A percentile compares a stretch with the other conserved stretches of the same genome.
Evolutionary conservation across 148 eudicot genomes (phyloP).

Genomic region (Heliamphora exappendiculata): DNA sequence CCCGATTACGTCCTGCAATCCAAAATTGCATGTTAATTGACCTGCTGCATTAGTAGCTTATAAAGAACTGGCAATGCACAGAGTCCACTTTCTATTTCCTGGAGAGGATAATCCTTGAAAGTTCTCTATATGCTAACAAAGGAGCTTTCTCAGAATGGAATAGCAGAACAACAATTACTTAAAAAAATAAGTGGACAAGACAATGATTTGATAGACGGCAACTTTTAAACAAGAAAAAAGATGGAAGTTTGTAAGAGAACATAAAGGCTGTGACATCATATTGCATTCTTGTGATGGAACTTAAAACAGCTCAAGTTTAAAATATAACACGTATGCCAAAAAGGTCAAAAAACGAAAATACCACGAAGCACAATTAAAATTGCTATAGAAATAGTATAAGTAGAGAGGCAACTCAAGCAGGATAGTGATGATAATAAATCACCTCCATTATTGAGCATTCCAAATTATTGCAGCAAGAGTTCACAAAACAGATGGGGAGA

Average conservation of each 20-base stretch:
- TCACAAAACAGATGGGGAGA: neutral
- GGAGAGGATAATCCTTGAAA: neutral
- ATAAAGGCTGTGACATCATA: neutral
- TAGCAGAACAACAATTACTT: neutral
- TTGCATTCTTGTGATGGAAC: neutral
- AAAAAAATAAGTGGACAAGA: neutral
- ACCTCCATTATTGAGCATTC: neutral
- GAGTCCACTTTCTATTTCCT: neutral
- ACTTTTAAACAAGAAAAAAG: neutral
- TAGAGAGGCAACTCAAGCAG: neutral
- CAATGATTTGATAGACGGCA: neutral
- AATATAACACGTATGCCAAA: neutral
- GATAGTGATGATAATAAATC: neutral
- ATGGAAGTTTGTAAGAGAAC: neutral
- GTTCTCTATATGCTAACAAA: neutral
- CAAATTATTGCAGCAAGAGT: neutral
- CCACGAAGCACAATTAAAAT: neutral
- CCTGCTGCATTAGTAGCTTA: slow-evolving; percentile 3
- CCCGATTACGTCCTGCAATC: slow-evolving; percentile 38
- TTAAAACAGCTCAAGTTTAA: neutral
- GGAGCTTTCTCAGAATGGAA: slow-evolving; percentile 5
- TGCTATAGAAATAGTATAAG: neutral
- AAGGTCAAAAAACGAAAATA: neutral
- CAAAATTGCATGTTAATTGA: neutral
- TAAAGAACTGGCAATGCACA: neutral